Conservation (phyloP, 2,329 filamentous ascomycete species). For the Aspergillus awamori region DNA sequence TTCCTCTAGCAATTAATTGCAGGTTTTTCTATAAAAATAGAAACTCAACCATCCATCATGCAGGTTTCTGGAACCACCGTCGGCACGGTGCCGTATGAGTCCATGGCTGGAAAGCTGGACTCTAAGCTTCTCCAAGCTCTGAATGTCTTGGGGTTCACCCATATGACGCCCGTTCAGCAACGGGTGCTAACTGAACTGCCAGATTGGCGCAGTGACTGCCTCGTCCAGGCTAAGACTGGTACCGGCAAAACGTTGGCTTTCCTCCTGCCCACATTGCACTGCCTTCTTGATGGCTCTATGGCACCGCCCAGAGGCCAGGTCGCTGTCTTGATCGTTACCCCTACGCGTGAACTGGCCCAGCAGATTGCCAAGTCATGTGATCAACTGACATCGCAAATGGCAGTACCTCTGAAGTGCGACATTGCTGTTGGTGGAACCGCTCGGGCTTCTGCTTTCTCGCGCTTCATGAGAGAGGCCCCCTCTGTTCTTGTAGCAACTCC, state of each 20-base stretch:
- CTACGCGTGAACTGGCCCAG: slow-evolving; percentile 53
- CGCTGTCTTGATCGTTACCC: slow-evolving; percentile 52
- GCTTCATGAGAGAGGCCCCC: slow-evolving; percentile 34
- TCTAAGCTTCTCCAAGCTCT: slow-evolving; percentile 37
- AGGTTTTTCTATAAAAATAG: not conserved
- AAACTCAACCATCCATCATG: slow-evolving; percentile 5
- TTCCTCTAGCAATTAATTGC: not conserved
- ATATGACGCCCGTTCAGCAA: slow-evolving; percentile 59
- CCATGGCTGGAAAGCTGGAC: slow-evolving; percentile 41
- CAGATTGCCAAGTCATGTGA: slow-evolving; percentile 54
- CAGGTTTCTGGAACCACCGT: slow-evolving; percentile 15
- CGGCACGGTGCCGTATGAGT: slow-evolving; percentile 32
- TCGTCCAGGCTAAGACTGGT: slow-evolving; percentile 57
- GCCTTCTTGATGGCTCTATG: slow-evolving; percentile 40
- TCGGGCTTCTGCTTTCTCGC: slow-evolving; percentile 29
- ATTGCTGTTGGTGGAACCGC: slow-evolving; percentile 48
- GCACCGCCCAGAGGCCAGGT: slow-evolving; percentile 40
- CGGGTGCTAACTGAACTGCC: slow-evolving; percentile 57
- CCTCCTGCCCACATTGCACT: slow-evolving; percentile 52
- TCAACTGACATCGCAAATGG: slow-evolving; percentile 46
- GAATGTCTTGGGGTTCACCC: slow-evolving; percentile 36
- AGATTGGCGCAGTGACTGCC: slow-evolving; percentile 53
- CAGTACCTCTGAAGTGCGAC: slow-evolving; percentile 45
- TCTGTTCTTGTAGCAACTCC: slow-evolving; percentile 53
- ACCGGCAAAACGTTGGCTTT: slow-evolving; percentile 56